Evolutionary conservation across 2,329 filamentous ascomycete genomes (phyloP).

Genomic region (Arachnomyces sp.): DNA sequence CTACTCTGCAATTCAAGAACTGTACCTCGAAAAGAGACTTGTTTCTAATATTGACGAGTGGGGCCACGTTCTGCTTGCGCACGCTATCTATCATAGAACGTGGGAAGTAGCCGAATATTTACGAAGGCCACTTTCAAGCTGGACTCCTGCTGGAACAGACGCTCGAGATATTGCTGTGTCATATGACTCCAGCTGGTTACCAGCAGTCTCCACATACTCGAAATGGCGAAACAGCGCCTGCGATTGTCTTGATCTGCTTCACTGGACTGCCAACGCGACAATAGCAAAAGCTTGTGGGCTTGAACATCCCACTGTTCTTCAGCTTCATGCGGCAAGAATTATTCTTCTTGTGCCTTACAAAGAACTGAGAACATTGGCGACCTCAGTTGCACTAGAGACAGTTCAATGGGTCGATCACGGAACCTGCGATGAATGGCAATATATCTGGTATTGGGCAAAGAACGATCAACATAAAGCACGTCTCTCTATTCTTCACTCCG

Average conservation of each 20-base stretch:
- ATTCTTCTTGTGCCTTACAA: conserved; percentile 43
- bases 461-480: conserved; percentile 49
- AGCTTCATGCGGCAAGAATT: conserved; percentile 48
- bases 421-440: conserved; percentile 17
- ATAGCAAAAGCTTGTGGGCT: conserved; percentile 42
- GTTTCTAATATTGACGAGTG: too few relatives aligned
- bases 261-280: conserved; percentile 49
- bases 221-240: conserved; percentile 35
- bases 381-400: conserved; percentile 17
- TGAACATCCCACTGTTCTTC: conserved; percentile 48
- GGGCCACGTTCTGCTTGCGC: too few relatives aligned
- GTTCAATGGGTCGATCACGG: conserved; percentile 12
- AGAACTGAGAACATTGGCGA: conserved; percentile 38
- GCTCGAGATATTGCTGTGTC: too few relatives aligned
- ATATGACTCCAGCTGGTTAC: too few relatives aligned
- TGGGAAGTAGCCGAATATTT: too few relatives aligned
- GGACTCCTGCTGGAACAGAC: too few relatives aligned
- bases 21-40: too few relatives aligned
- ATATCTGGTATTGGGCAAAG: conserved; percentile 41
- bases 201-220: too few relatives aligned
- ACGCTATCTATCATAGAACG: too few relatives aligned
- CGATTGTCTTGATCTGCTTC: conserved; percentile 46
- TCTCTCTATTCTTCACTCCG: conserved; percentile 48
- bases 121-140: too few relatives aligned
- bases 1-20: too few relatives aligned